phyloP scores from a whole-genome alignment of 306 rosid species.

The Potentilla sterilis region DNA sequence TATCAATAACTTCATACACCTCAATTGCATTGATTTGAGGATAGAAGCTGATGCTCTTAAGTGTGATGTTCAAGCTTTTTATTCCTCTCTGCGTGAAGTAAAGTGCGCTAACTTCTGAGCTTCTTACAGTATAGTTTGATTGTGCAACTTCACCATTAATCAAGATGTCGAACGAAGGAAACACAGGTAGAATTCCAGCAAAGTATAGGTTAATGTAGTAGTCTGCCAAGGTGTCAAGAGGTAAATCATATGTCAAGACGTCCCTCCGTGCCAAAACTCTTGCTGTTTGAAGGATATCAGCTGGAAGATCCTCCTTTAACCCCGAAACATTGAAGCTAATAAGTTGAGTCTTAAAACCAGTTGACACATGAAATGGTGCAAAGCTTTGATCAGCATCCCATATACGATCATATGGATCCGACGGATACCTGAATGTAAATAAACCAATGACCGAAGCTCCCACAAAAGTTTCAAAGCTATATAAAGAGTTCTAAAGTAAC shows the following conservation, averaged over 20 bases:
- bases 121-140: slow-evolving; percentile 59
- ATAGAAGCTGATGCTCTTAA: slow-evolving; percentile 51
- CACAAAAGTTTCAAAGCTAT: not conserved
- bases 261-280: slow-evolving; percentile 65
- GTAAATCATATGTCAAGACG: slow-evolving; percentile 58
- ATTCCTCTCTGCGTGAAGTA: slow-evolving; percentile 46
- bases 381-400: slow-evolving; percentile 73
- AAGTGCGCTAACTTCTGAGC: slow-evolving; percentile 58
- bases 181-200: slow-evolving; percentile 80
- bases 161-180: slow-evolving; percentile 63
- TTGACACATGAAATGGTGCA: slow-evolving; percentile 62
- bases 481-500: not conserved
- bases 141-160: slow-evolving; percentile 59
- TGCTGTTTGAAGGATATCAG: slow-evolving; percentile 62
- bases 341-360: slow-evolving; percentile 50
- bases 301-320: slow-evolving; percentile 57
- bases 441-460: not conserved
- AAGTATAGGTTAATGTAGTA: slow-evolving; percentile 82
- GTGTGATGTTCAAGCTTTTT: slow-evolving; percentile 59
- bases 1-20: slow-evolving; percentile 66
- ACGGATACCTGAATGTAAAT: slow-evolving; percentile 63
- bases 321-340: slow-evolving; percentile 38
- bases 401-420: slow-evolving; percentile 72
- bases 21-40: slow-evolving; percentile 93
- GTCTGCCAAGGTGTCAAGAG: slow-evolving; percentile 56